Base-by-base conservation (phyloP, 257 asterid species). In the Jaltomata sinuosa region DNA sequence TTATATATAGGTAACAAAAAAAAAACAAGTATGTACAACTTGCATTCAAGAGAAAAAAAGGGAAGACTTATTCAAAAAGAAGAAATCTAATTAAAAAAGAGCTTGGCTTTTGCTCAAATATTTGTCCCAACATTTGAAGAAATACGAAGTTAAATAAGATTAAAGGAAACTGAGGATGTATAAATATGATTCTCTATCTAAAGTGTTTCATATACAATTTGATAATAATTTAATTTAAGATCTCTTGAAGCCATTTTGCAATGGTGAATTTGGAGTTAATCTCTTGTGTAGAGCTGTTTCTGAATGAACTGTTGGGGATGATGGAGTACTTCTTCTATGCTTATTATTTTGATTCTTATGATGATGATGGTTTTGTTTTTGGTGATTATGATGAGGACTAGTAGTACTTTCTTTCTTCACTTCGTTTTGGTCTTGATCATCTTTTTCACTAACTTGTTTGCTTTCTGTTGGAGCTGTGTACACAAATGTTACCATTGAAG, bases 401-500 rank as follows among this genome's bases (percentile, higher is more conserved):
- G 1, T 52, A 9, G 65, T 79, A 42, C 29, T 84, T 79, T 83
- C 80, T 89, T 71, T 86, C 86, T 84, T 86, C 77, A 11, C 11
- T 84, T 83, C 87, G 54, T 65, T 78, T 79, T 52, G 50, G 1
- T 5, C n/a, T 4, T 57, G 11, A 36, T 29, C 49, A 0, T 79
- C 87, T 31, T 74, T 84, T 1, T 69, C 83, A 16, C 68, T 42
- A 5, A 55, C 61, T 31, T 83, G 65, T 45, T 85, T 85, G 34
- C 34, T 36, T 6, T 84, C 87, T 2, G 42, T 31, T 36, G 94
- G 91, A 59, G 91, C 95, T 0, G 91, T 91, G 65, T 89, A 96
- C 53, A 94, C 95, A 22, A 94, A 96, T 9, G 97, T 92, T 49
- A 94, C 97, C 0, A 67, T 25, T 15, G 90, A 89, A 9, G 67